phyloP scores from a whole-genome alignment of 2,329 filamentous ascomycete species.

The Cephalotrichum gorgonifer region DNA sequence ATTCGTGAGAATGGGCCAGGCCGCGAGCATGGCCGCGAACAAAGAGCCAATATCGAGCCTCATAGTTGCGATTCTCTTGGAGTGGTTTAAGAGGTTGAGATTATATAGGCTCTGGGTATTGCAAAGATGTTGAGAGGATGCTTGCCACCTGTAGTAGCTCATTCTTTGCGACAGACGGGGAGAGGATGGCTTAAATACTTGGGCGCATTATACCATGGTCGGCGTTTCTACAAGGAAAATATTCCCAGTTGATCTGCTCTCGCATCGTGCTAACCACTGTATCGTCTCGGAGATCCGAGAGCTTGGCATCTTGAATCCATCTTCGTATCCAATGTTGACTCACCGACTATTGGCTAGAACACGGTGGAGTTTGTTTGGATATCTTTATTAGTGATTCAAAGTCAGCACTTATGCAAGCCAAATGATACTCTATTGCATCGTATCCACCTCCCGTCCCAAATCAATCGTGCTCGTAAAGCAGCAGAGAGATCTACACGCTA shows the following conservation, averaged over 20 bases:
- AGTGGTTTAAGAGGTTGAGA: not conserved
- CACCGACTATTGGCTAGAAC: too few relatives aligned
- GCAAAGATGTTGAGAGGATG: not conserved
- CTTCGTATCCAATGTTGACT: too few relatives aligned
- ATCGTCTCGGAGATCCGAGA: not conserved
- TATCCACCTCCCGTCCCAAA: too few relatives aligned
- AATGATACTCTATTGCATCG: too few relatives aligned
- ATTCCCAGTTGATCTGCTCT: not conserved
- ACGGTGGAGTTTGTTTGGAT: too few relatives aligned
- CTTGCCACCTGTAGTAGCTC: not conserved
- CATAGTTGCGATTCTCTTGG: not conserved
- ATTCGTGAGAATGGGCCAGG: not conserved
- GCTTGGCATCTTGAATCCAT: not conserved
- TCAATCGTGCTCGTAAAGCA: too few relatives aligned
- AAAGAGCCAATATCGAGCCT: not conserved
- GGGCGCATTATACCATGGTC: not conserved
- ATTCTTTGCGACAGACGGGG: not conserved
- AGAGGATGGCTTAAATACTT: not conserved
- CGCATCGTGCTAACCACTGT: not conserved
- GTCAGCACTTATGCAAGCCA: too few relatives aligned
- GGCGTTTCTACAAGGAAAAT: not conserved
- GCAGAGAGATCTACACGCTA: too few relatives aligned
- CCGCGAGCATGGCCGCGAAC: not conserved
- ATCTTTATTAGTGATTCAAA: too few relatives aligned
- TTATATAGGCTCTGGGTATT: not conserved